Conservation (phyloP, 2,329 filamentous ascomycete genomes). For the Daldinia sp. region DNA sequence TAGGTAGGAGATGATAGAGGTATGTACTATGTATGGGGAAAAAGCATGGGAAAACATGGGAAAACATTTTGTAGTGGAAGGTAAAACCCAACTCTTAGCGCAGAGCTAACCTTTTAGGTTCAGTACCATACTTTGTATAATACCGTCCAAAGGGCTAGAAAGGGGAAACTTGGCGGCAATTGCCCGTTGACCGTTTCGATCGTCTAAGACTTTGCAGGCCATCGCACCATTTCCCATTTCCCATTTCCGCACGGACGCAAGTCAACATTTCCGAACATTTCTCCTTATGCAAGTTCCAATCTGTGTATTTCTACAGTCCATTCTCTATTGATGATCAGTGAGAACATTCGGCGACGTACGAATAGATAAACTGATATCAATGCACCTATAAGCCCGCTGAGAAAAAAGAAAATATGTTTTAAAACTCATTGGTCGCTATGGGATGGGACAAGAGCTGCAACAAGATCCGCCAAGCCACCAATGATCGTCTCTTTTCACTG, state of each 20-base stretch:
- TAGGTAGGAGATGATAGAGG: no score
- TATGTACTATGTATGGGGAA: no score
- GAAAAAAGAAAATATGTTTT: background rate
- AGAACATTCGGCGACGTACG: background rate
- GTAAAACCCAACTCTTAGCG: slow-evolving; percentile 15
- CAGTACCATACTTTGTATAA: slow-evolving; percentile 8
- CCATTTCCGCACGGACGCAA: slow-evolving; percentile 4
- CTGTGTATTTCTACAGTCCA: background rate
- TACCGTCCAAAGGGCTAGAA: slow-evolving; percentile 1
- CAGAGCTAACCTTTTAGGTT: slow-evolving; percentile 16
- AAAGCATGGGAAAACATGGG: background rate
- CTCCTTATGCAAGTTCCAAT: background rate
- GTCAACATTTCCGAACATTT: slow-evolving; percentile 8
- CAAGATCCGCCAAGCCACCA: slow-evolving; percentile 7
- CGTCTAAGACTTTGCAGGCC: background rate
- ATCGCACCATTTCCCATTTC: slow-evolving; percentile 16
- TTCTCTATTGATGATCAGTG: background rate
- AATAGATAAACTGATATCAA: background rate
- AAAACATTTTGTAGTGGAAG: background rate
- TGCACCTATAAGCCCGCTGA: background rate
- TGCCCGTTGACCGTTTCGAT: slow-evolving; percentile 8
- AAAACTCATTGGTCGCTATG: background rate
- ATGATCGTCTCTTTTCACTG: background rate
- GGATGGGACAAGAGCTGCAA: background rate
- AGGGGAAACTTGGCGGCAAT: slow-evolving; percentile 9